A percentile compares a stretch with the other conserved stretches of the same genome.
Conservation (phyloP, 495 filamentous ascomycete species). For the Neurospora sp. region DNA sequence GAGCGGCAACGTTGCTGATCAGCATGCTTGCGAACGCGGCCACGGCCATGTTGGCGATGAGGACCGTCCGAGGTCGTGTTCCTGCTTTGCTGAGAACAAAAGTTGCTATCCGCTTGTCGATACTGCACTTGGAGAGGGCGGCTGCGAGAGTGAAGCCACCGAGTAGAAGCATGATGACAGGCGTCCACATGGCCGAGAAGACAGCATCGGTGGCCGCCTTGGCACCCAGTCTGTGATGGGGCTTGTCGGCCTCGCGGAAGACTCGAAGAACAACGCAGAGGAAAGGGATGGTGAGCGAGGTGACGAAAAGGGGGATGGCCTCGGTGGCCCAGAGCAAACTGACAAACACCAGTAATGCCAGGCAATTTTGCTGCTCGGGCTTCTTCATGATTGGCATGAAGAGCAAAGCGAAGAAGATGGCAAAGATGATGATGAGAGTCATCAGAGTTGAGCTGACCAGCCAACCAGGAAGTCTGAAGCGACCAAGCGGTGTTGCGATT, state of each 20-base stretch:
- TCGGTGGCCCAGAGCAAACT: constrained; percentile 96
- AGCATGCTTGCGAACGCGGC: constrained; percentile 97
- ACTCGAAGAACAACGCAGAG: constrained; percentile 79
- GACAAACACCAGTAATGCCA: constrained; percentile 88
- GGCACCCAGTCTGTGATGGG: constrained; percentile 56
- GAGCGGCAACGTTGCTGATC: constrained; percentile 96
- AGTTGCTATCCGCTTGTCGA: constrained; percentile 93
- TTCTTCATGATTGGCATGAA: constrained; percentile 67
- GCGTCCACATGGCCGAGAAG: constrained; percentile 96
- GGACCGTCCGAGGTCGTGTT: constrained; percentile 73
- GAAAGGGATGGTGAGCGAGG: constrained; percentile 87
- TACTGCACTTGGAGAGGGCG: constrained; percentile 91
- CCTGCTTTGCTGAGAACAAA: constrained; percentile 96
- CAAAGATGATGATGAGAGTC: constrained; percentile 58
- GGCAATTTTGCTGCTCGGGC: constrained; percentile 87
- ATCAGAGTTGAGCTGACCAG: constrained; percentile 72
- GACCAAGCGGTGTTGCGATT: constrained; percentile 71
- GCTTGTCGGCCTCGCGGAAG: constrained; percentile 64
- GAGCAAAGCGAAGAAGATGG: constrained; percentile 63
- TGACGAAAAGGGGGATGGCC: constrained; percentile 96
- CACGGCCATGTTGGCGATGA: constrained; percentile 96
- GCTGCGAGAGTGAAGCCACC: constrained; percentile 95
- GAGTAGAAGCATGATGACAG: constrained; percentile 95
- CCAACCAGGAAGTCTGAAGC: constrained; percentile 67
- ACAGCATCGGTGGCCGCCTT: constrained; percentile 70